Base-by-base conservation (phyloP, 352 stramenopile species). In the Halophytophthora polymorphica region DNA sequence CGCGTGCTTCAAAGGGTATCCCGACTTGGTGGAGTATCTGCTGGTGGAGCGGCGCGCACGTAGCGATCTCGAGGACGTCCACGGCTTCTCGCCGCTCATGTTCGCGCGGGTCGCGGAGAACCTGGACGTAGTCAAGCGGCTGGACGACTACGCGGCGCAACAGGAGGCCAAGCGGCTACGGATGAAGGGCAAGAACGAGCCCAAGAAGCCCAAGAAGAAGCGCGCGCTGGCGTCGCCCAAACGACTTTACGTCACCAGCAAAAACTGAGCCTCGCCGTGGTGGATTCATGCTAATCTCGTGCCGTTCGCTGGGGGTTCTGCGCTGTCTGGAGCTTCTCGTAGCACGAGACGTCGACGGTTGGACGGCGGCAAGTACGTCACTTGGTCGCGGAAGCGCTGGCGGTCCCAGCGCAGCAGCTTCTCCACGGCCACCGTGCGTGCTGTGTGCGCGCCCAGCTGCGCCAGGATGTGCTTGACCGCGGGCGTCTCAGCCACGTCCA, bases 81-180 rank as follows among this genome's bases (percentile, higher is more conserved):
- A 88, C 36, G 72, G 78, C n/a, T 89, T 88, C 53, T 77, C 74
- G 2, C 76, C 77, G 0, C 67, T 84, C 28, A 66, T 88, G 64
- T 91, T 83, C 52, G 78, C 77, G 29, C 78, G 74, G 4, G 83
- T 89, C 18, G 73, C 79, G 19, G 76, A 83, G 35, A 84, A 91
- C 43, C 56, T 64, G 44, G 77, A 88, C 50, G 53, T 88, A 15
- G 54, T 87, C 21, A 73, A 75, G 48, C 67, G 71, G 34, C 47
- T 91, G 25, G 75, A 91, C 48, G 61, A 77, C 10, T 86, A 73
- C 23, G 55, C 68, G 8, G 66, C 43, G 1, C 57, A 70, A 7
- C 45, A 72, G n/a, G 50, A 66, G 17, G 55, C 62, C 13, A 83
- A 73, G 22, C 57, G 29, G 11, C 50, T 60, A 3, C 59, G 61